Conservation (phyloP, 768 basidiomycete species). For the Boletales sp. region DNA sequence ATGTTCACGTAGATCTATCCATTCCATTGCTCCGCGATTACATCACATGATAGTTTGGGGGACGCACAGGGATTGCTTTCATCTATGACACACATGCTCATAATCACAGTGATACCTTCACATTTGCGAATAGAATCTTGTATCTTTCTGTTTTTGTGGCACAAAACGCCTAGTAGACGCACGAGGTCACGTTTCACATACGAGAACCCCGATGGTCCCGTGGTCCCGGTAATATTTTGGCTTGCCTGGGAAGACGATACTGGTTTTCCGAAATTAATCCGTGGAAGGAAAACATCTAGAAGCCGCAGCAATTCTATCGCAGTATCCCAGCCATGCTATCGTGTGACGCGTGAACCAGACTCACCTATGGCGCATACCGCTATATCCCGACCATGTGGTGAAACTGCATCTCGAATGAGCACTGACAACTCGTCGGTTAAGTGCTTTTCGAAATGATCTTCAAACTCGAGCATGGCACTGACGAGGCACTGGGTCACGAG, state of each 20-base stretch:
- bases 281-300: slow-evolving; percentile 80
- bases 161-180: slow-evolving; percentile 78
- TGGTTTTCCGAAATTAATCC: slow-evolving; percentile 75
- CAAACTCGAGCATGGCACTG: slow-evolving; percentile 49
- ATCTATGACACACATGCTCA: slow-evolving; percentile 88
- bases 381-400: slow-evolving; percentile 40
- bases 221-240: slow-evolving; percentile 20
- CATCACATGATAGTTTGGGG: not conserved
- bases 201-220: slow-evolving; percentile 59
- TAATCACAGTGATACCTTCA: slow-evolving; percentile 75
- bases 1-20: slow-evolving; percentile 78
- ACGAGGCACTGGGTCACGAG: slow-evolving; percentile 74
- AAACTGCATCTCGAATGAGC: slow-evolving; percentile 44
- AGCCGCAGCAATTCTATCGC: slow-evolving; percentile 72
- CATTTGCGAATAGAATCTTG: slow-evolving; percentile 72
- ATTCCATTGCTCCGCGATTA: slow-evolving; percentile 4
- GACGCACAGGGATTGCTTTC: slow-evolving; percentile 89
- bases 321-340: slow-evolving; percentile 1
- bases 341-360: slow-evolving; percentile 12
- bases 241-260: slow-evolving; percentile 26
- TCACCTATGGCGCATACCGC: slow-evolving; percentile 59
- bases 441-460: slow-evolving; percentile 20
- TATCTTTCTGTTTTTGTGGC: slow-evolving; percentile 56
- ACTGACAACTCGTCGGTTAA: slow-evolving; percentile 25
- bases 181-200: slow-evolving; percentile 89